These are phyloP conservation scores for Tylopilus sp. DNA, from an alignment of 768 basidiomycete species.

Conservation along the genomic window DNA sequence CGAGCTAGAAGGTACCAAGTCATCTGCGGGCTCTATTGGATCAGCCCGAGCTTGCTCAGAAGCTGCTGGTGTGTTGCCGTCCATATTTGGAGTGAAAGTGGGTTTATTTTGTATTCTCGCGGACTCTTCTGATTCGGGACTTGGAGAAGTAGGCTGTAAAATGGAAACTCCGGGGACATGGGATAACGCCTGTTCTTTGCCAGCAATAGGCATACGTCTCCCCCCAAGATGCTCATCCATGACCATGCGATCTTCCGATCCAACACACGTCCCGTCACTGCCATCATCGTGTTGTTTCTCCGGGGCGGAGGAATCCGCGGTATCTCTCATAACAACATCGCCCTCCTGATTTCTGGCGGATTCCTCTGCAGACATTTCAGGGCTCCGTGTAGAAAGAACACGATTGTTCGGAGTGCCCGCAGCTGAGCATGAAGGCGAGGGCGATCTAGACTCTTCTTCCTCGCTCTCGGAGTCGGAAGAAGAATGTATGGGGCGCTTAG, in stretches of 20 bases:
- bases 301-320: neutral
- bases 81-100: neutral
- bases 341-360: neutral
- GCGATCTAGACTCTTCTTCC: conserved; percentile 25
- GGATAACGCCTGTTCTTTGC: neutral
- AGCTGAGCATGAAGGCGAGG: conserved; percentile 14
- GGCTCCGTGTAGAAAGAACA: conserved; percentile 25
- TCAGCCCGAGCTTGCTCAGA: conserved; percentile 23
- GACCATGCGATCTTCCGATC: conserved; percentile 16
- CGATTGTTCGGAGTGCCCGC: conserved; percentile 34
- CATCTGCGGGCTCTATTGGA: conserved; percentile 45
- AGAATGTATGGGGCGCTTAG: conserved; percentile 31
- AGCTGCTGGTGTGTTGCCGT: neutral
- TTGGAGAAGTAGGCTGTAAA: neutral
- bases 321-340: conserved; percentile 11
- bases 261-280: conserved; percentile 21
- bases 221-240: conserved; percentile 7
- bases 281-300: conserved; percentile 3
- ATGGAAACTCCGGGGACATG: neutral
- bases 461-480: conserved; percentile 35
- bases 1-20: conserved; percentile 22
- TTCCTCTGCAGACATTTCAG: neutral
- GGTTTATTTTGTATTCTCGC: conserved; percentile 20
- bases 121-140: neutral
- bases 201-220: neutral